phyloP scores from a whole-genome alignment of 2,329 filamentous ascomycete species.

The Paraphaeosphaeria minitans region DNA sequence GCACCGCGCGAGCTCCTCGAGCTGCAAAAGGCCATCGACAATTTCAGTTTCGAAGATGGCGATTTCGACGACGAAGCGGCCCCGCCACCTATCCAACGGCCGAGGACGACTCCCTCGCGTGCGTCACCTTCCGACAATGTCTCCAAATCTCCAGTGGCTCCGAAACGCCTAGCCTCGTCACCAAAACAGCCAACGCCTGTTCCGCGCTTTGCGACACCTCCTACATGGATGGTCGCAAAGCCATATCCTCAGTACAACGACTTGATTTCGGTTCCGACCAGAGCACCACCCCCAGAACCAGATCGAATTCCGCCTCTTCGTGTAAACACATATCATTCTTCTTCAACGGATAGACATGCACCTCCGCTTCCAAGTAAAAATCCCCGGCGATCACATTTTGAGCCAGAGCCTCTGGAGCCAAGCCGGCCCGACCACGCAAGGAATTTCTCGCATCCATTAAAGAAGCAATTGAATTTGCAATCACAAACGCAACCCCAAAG shows the following conservation, averaged over 20 bases:
- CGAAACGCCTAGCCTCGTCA: neutral
- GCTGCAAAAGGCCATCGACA: conserved; percentile 18
- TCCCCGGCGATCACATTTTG: conserved; percentile 26
- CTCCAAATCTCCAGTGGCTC: conserved; percentile 1
- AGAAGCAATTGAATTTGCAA: neutral
- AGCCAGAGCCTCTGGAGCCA: conserved; percentile 14
- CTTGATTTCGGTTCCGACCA: neutral
- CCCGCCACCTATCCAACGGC: conserved; percentile 13
- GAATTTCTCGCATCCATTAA: conserved; percentile 28
- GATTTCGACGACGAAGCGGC: conserved; percentile 25
- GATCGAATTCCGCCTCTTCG: neutral
- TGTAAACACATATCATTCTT: neutral
- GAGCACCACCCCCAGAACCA: neutral
- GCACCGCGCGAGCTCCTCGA: conserved; percentile 16
- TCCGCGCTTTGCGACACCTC: neutral
- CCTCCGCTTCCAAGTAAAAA: conserved; percentile 22
- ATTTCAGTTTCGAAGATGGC: conserved; percentile 15
- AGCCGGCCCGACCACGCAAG: conserved; percentile 10
- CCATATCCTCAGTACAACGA: neutral
- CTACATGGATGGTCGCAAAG: neutral
- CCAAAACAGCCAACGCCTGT: neutral
- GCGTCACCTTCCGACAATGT: neutral
- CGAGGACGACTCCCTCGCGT: neutral
- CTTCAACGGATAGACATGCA: neutral
- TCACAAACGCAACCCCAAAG: neutral